Percentiles rank a stretch among this genome's conserved stretches.
Conservation (phyloP, 805 yeast genomes). For the Diddensiella santjacobensis region DNA sequence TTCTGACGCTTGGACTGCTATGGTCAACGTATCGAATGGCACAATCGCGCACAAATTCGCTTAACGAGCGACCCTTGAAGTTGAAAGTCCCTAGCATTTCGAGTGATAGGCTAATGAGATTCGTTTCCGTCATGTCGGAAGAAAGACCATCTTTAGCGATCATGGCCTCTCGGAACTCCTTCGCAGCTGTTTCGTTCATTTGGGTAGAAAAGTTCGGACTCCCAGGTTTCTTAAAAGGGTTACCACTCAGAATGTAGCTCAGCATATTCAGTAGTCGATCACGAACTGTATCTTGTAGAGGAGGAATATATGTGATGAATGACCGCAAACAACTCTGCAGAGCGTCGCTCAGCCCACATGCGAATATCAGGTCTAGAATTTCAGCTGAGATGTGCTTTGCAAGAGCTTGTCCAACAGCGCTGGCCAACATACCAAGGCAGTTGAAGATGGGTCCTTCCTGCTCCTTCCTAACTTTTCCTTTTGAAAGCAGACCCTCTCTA, state of each 20-base stretch:
- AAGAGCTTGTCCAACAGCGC: slow-evolving; percentile 88
- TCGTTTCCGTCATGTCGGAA: slow-evolving; percentile 45
- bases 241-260: slow-evolving; percentile 76
- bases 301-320: slow-evolving; percentile 70
- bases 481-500: slow-evolving; percentile 69
- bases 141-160: slow-evolving; percentile 62
- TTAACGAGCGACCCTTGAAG: slow-evolving; percentile 69
- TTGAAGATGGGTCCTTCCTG: slow-evolving; percentile 83
- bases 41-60: slow-evolving; percentile 83
- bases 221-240: slow-evolving; percentile 78
- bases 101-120: slow-evolving; percentile 69
- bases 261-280: slow-evolving; percentile 66
- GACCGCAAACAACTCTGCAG: slow-evolving; percentile 72
- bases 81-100: slow-evolving; percentile 71
- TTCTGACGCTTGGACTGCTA: slow-evolving; percentile 71
- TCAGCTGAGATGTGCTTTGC: slow-evolving; percentile 85
- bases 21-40: slow-evolving; percentile 82
- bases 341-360: slow-evolving; percentile 79
- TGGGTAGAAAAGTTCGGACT: slow-evolving; percentile 64
- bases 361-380: slow-evolving; percentile 70
- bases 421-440: slow-evolving; percentile 81
- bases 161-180: slow-evolving; percentile 72
- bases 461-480: slow-evolving; percentile 54
- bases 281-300: slow-evolving; percentile 69
- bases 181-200: slow-evolving; percentile 63